These are phyloP conservation scores for Cladosporium cucumerinum DNA, from an alignment of 2,329 filamentous ascomycete genomes.

Conservation along the genomic window DNA sequence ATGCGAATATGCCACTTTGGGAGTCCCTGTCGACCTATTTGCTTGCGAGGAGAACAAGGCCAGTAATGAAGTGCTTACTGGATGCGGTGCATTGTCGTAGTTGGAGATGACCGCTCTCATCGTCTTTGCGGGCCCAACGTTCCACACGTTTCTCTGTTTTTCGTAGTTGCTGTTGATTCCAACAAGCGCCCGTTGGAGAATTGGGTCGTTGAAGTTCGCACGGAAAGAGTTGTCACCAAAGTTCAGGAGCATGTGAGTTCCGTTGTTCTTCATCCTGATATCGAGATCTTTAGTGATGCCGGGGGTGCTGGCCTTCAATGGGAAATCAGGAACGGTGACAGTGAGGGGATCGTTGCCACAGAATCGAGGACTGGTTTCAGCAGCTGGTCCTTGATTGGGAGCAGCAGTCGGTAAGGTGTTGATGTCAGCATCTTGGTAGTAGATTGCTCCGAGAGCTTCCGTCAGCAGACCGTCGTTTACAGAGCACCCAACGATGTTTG, in stretches of 20 bases:
- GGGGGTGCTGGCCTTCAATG: slow-evolving; percentile 23
- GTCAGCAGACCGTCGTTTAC: slow-evolving; percentile 43
- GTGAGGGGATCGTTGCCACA: slow-evolving; percentile 24
- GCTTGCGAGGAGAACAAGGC: too few relatives aligned
- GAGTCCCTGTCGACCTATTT: too few relatives aligned
- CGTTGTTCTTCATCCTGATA: slow-evolving; percentile 5
- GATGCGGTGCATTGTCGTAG: neutral
- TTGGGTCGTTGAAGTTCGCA: slow-evolving; percentile 10
- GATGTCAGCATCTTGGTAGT: slow-evolving; percentile 59
- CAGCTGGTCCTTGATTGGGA: slow-evolving; percentile 23
- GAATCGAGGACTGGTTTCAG: slow-evolving; percentile 19
- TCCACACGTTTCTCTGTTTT: neutral
- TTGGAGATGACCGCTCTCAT: slow-evolving; percentile 1
- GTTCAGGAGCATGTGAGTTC: slow-evolving; percentile 2
- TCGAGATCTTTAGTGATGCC: neutral
- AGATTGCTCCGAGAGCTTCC: slow-evolving; percentile 58
- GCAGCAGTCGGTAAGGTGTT: slow-evolving; percentile 28
- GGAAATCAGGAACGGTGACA: slow-evolving; percentile 21
- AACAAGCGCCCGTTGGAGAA: neutral
- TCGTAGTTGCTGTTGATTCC: neutral
- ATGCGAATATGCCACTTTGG: neutral
- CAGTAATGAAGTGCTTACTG: neutral
- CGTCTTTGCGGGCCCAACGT: neutral
- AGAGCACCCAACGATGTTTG: slow-evolving; percentile 35
- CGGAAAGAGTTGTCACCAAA: slow-evolving; percentile 9